Base-by-base conservation (phyloP, 805 yeast species). In the Metschnikowia cerradonensis region DNA sequence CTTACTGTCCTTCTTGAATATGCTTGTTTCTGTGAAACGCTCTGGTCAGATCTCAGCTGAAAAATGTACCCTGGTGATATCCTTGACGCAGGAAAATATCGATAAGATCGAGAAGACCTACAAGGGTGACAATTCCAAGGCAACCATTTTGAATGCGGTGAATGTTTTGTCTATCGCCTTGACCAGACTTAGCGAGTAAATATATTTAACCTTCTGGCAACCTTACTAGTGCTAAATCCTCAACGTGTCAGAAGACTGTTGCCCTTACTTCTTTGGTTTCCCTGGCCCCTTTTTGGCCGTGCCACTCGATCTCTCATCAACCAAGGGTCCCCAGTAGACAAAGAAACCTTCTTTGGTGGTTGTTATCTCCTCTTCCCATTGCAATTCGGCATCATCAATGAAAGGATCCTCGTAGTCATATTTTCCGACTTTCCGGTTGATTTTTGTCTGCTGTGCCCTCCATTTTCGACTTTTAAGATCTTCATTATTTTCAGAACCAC, bases 331-430 rank as follows among this genome's bases (percentile, higher is more conserved):
- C 73, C 90, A 88, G 67, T 84, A 94, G 0, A 94, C 97, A 59
- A 92, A 94, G 65, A 91, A 94, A 1, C 98, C 99, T 62, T 94
- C 98, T 57, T 87, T 87, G 0, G 97, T 90, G 1, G 92, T 83
- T 2, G 92, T 91, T 7, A 96, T 83, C 61, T 88, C 95, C 66
- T 91, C 97, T 68, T 94, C 99, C 87, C 94, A 87, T 51, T 82
- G 79, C 59, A 90, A 72, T 68, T 94, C 99, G 14, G 89, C 80
- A 68, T 94, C 99, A 70, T 94, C 99, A 52, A 94, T 94, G 62
- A 94, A 94, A 2, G 98, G 99, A 67, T 94, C 99, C 53, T 88
- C 84, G 45, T 81, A 75, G 65, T 94, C 99, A 67, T 94, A 94
- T 63, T 88, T 90, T 2, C 97, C 97, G 34, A 90, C 89, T 56